Base-by-base conservation (phyloP, 1,284 basidiomycete genomes). In the Pyrrhoderma lamaoense region DNA sequence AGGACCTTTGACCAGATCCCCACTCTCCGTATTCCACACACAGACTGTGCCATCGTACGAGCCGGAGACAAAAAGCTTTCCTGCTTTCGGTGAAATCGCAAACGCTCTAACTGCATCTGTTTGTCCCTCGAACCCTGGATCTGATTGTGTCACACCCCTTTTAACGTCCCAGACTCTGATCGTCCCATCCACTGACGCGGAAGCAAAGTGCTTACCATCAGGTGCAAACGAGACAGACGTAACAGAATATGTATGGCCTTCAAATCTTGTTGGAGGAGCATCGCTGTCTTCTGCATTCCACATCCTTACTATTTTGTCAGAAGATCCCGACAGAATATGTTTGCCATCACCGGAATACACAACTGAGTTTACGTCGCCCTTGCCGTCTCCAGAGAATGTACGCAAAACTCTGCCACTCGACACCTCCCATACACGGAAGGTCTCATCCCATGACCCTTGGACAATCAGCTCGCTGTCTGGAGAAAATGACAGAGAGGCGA, bases 301-400 rank as follows among this genome's bases (percentile, higher is more conserved):
- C 16, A 88, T 77, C 63, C 85, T 87, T 65, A 90, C 84, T 5
- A 82, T 81, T 38, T 76, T 71, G 64, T 93, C 90, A 35, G 89
- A 74, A 19, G 89, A 90, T 11, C 93, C 93, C 0, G 88, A 90
- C 56, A 95, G 75, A 58, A 94, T 84, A 19, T 39, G 31, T 5
- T 13, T 47, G 5, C 35, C 35, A 47, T 47, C 46, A 18, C 34
- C 34, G 2, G 46, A 47, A 35, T 11, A 47, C 13, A 21, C 46
- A 22, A 47, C 16, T 13, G 18, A 37, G 3, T 3, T 1, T 13
- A 36, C 46, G 2, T 7, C 13, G 3, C 36, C 22, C 3, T 3
- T 2, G 7, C 18, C 14, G 7, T 25, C 18, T 45, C 19, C 21
- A 13, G 22, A 25, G 9, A 37, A 37, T 35, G 16, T 23, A 8